Evolutionary conservation across 2,329 filamentous ascomycete species (phyloP).

Genomic region (Scedosporium boydii): DNA sequence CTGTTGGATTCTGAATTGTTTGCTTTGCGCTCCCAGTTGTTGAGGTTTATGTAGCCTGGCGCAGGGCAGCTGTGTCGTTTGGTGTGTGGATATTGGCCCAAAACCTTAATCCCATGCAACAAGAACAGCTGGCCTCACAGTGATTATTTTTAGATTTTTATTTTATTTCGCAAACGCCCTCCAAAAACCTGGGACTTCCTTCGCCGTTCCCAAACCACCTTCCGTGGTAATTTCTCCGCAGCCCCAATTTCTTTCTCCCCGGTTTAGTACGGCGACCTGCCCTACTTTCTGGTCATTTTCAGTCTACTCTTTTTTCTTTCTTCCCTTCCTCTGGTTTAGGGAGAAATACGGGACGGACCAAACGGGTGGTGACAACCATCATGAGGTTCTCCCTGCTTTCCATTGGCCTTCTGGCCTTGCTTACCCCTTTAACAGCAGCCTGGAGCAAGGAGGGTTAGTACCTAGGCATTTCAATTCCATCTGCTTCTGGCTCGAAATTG

Average conservation of each 20-base stretch:
- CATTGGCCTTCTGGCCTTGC: constrained; percentile 58
- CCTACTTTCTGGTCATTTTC: not conserved
- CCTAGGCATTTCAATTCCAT: constrained; percentile 14
- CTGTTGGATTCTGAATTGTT: too few species aligned
- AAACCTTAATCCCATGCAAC: too few species aligned
- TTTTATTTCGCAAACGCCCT: not conserved
- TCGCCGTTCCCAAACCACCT: not conserved
- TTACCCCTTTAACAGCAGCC: constrained; percentile 58
- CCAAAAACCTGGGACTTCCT: too few species aligned
- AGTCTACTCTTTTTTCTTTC: not conserved
- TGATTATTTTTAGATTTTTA: not conserved
- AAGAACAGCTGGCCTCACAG: not conserved
- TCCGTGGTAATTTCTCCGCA: not conserved
- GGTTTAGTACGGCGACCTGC: not conserved
- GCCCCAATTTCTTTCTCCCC: not conserved
- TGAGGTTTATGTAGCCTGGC: too few species aligned
- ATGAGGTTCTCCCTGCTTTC: constrained; percentile 66
- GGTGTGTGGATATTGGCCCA: too few species aligned
- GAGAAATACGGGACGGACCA: not conserved
- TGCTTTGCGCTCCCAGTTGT: too few species aligned
- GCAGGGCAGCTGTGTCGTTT: too few species aligned
- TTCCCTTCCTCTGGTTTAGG: constrained; percentile 1
- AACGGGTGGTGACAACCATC: constrained; percentile 27
- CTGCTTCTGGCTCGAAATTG: not conserved
- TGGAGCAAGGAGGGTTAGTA: constrained; percentile 75